Evolutionary conservation across 208 protist genomes (phyloP), one percentile per base, ranked within the genome.

Genomic region (Crithidia brevicula): DNA sequence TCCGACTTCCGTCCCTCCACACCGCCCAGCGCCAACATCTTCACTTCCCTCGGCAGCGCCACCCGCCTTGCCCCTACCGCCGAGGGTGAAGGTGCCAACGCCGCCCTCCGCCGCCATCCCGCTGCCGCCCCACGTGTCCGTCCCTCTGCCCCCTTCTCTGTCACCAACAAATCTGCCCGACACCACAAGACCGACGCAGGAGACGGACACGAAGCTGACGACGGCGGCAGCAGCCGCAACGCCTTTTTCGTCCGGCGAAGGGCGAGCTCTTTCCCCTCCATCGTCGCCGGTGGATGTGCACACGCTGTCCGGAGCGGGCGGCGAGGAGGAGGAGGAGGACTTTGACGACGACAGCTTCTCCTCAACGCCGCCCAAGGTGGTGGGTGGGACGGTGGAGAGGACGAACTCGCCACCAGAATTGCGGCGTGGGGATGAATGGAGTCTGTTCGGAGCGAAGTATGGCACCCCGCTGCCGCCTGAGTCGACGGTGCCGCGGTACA

Each of bases 311-410:
- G 38, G 28, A 1, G 61, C 28, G 34, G 36, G 36, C 8, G 9
- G n/a, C 18, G 56, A 45, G 15, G 22, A 66, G 34, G 34, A 57
- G 25, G 36, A 40, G 34, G 63, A 60, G 31, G 63, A 51, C 33
- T 8, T 36, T 27, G 34, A 43, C 9, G 46, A 60, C 22, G 42
- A 63, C 42, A 51, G 18, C 3, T 52, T 52, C 30, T 63, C 28
- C 10, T 51, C 38, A 5, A 36, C 16, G 3, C 50, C 63, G 10
- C 50, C 59, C 1, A 42, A 33, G 31, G 45, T 65, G 31, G 45
- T 23, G 28, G 59, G 45, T 22, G 59, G 59, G 22, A 65, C 59
- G 20, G 59, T 65, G 46, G 59, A 65, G 59, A 65, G 54, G 45
- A 45, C 16, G 20, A n/a, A 7, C 6, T 54, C 59, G 59, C 59